Base-by-base conservation (phyloP, 169 alveolate genomes). In the Plasmodium coatneyi region DNA sequence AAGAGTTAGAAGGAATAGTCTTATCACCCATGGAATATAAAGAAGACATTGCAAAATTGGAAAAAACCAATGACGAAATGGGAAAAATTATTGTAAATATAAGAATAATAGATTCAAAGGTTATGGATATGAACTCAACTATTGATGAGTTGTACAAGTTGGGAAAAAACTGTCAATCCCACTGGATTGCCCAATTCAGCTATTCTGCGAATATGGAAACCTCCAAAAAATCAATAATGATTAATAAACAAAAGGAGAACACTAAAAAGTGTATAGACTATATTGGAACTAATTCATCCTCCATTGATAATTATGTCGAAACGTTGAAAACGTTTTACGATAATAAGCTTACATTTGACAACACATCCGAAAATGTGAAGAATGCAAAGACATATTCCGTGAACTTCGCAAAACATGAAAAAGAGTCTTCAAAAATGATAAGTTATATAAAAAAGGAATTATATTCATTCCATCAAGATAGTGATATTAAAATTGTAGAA, bases 101-200 rank as follows among this genome's bases (percentile, higher is more conserved):
- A 78, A 39, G 49, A 12, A 28, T 7, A 5, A 78, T 78, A 78
- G 70, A 78, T 28, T 19, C 36, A 9, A 39, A 36, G 36, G 19
- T 78, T 78, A 34, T 39, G 30, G 83, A 78, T 39, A 78, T 78
- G 36, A 36, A 36, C 10, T 10, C 83, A 34, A 36, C 7, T 28
- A 34, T 78, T 78, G 83, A 78, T 34, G 83, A 78, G 0, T 78
- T 78, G 49, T 39, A 34, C 43, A 52, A 39, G 7, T n/a, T 78
- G 16, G 83, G 83, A 78, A 78, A 78, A 28, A 16, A 22, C n/a
- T 78, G 83, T 78, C 71, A 78, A 14, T 14, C 83, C 19, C 83
- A 78, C 12, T 78, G 71, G 83, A 78, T 78, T 34, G 14, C 30
- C 22, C 49, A 30, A 16, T 30, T 39, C 10, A 78, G 83, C 1